Evolutionary conservation across 2,329 filamentous ascomycete species (phyloP).

Genomic region (Fusarium nygamai): DNA sequence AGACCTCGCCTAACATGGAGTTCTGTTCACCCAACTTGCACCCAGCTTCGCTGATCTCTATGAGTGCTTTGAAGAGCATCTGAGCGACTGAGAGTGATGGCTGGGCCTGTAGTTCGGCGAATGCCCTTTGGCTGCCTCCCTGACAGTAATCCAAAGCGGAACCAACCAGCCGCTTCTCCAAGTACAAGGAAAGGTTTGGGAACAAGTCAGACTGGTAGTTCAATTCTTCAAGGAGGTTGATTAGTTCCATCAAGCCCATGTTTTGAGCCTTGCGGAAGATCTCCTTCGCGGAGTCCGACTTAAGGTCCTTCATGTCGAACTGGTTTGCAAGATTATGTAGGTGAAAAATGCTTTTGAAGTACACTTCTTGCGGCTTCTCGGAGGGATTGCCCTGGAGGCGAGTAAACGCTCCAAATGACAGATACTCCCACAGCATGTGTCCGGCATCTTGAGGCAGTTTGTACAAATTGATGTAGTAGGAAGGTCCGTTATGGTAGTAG

Average conservation of each 20-base stretch:
- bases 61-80: not conserved
- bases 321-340: not conserved
- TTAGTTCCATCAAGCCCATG: not conserved
- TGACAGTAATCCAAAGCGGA: not conserved
- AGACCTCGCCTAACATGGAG: too few relatives aligned
- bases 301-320: not conserved
- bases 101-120: not conserved
- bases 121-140: not conserved
- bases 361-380: too few relatives aligned
- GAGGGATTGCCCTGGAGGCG: not conserved
- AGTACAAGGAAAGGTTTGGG: not conserved
- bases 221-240: not conserved
- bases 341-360: not conserved
- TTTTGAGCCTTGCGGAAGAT: too few relatives aligned
- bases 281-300: not conserved
- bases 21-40: not conserved
- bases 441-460: not conserved
- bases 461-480: not conserved
- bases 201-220: not conserved
- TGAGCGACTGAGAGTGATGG: not conserved
- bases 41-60: not conserved
- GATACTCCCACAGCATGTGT: not conserved
- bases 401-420: not conserved
- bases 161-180: not conserved
- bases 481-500: not conserved